These are phyloP conservation scores for Filobasidium uniguttulatum DNA, from an alignment of 1,284 basidiomycete species.

Conservation along the genomic window DNA sequence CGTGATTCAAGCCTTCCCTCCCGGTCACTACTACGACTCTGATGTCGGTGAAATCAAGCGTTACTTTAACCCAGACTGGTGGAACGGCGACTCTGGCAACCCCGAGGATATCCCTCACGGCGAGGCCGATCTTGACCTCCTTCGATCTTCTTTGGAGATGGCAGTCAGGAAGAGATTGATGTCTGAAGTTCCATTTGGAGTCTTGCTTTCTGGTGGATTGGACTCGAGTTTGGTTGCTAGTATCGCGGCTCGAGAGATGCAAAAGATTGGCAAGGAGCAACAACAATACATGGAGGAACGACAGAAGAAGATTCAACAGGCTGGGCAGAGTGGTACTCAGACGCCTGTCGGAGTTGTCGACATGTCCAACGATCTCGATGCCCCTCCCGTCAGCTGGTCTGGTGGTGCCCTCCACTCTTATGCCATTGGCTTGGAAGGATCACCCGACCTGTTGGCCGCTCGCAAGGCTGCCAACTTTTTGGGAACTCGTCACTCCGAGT, in stretches of 20 bases:
- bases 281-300: slow-evolving; percentile 49
- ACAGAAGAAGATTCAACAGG: slow-evolving; percentile 24
- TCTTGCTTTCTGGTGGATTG: slow-evolving; percentile 85
- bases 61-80: slow-evolving; percentile 80
- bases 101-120: slow-evolving; percentile 49
- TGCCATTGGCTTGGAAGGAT: slow-evolving; percentile 88
- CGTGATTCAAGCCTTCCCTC: slow-evolving; percentile 87
- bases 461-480: slow-evolving; percentile 86
- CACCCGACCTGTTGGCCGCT: slow-evolving; percentile 89
- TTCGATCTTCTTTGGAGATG: slow-evolving; percentile 74
- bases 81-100: slow-evolving; percentile 56
- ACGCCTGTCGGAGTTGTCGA: not conserved
- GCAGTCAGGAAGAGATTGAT: slow-evolving; percentile 93
- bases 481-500: slow-evolving; percentile 94
- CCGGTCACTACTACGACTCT: slow-evolving; percentile 89
- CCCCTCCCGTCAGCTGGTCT: slow-evolving; percentile 78
- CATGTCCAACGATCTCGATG: slow-evolving; percentile 27
- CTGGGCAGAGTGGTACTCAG: not conserved
- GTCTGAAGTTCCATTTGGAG: slow-evolving; percentile 98
- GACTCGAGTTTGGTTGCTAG: slow-evolving; percentile 94
- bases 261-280: slow-evolving; percentile 73
- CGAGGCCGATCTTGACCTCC: slow-evolving; percentile 51
- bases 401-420: slow-evolving; percentile 77
- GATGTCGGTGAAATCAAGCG: slow-evolving; percentile 57
- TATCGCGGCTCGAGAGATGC: slow-evolving; percentile 93